Evolutionary conservation across 2,329 filamentous ascomycete genomes (phyloP).

Genomic region (Fusarium sp.): DNA sequence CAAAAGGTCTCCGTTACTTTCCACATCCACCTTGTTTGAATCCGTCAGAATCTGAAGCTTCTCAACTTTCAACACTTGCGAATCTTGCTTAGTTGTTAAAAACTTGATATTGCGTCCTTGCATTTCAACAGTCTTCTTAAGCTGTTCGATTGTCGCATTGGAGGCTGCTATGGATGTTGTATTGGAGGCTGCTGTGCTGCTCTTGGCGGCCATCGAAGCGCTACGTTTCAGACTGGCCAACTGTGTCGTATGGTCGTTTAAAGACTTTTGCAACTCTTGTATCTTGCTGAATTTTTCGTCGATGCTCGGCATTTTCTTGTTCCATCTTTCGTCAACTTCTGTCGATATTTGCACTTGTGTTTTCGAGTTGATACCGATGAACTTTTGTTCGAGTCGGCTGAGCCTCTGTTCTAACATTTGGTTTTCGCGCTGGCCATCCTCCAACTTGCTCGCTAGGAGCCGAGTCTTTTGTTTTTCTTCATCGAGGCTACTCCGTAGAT

Average conservation of each 20-base stretch:
- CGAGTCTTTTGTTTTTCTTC: conserved; percentile 30
- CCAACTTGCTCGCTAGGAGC: conserved; percentile 23
- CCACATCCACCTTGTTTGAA: neutral
- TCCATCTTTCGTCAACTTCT: conserved; percentile 15
- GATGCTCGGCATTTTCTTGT: neutral
- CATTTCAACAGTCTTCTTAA: conserved; percentile 12
- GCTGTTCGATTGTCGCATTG: neutral
- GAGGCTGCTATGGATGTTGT: neutral
- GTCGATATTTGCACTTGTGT: conserved; percentile 4
- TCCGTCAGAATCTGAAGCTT: conserved; percentile 4
- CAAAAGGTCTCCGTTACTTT: conserved; percentile 1
- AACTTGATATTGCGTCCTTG: conserved; percentile 17
- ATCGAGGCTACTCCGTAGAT: conserved; percentile 27
- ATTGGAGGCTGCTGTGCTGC: neutral
- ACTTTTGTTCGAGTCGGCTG: conserved; percentile 44
- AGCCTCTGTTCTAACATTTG: conserved; percentile 34
- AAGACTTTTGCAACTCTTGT: conserved; percentile 2
- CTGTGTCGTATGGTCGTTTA: conserved; percentile 8
- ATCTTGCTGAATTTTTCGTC: neutral
- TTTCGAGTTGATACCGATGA: conserved; percentile 37
- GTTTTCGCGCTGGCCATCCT: conserved; percentile 19
- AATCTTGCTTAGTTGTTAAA: conserved; percentile 12
- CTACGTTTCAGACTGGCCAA: neutral
- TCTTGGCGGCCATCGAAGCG: neutral
- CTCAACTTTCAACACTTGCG: neutral